Evolutionary conservation across 192 early-diverging fungal genomes (phyloP).

Genomic region (Coemansia sp.): DNA sequence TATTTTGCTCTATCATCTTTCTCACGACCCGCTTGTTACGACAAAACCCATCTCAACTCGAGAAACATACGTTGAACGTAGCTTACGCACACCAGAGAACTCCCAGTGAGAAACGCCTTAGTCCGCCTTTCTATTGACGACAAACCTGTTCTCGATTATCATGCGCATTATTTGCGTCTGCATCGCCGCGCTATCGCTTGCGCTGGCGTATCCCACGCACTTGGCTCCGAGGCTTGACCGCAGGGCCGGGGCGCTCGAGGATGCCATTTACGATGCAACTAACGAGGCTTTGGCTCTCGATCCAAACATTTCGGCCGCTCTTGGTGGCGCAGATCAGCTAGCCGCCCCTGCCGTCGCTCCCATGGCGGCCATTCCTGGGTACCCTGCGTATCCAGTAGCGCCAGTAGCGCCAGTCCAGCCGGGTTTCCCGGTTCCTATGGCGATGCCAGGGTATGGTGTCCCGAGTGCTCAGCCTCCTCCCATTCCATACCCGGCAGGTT

Average conservation of each 20-base stretch:
- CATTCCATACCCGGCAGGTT: not conserved
- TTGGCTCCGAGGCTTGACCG: slow-evolving; percentile 15
- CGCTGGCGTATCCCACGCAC: slow-evolving; percentile 22
- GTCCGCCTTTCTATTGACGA: slow-evolving; percentile 1
- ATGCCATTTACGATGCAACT: slow-evolving; percentile 30
- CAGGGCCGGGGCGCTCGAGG: slow-evolving; percentile 16
- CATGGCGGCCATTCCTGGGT: not conserved
- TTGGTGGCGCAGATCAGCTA: slow-evolving; percentile 1
- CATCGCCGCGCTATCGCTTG: slow-evolving; percentile 21
- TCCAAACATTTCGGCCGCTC: slow-evolving; percentile 21
- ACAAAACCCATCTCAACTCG: too few relatives aligned
- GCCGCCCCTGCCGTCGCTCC: slow-evolving; percentile 1
- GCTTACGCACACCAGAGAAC: too few relatives aligned
- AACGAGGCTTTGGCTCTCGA: slow-evolving; percentile 22
- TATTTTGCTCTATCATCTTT: not conserved
- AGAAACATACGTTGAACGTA: too few relatives aligned
- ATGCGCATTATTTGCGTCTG: slow-evolving; percentile 39
- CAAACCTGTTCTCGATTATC: too few relatives aligned
- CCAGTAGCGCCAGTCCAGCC: not conserved
- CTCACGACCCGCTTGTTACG: not conserved
- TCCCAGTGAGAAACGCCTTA: too few relatives aligned
- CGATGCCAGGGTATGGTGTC: not conserved
- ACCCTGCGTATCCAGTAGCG: too few relatives aligned
- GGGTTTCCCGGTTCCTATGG: not conserved
- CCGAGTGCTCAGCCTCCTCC: not conserved